Base-by-base conservation (phyloP, 2,329 filamentous ascomycete genomes). In the Teratosphaeria pseudoeucalypti region DNA sequence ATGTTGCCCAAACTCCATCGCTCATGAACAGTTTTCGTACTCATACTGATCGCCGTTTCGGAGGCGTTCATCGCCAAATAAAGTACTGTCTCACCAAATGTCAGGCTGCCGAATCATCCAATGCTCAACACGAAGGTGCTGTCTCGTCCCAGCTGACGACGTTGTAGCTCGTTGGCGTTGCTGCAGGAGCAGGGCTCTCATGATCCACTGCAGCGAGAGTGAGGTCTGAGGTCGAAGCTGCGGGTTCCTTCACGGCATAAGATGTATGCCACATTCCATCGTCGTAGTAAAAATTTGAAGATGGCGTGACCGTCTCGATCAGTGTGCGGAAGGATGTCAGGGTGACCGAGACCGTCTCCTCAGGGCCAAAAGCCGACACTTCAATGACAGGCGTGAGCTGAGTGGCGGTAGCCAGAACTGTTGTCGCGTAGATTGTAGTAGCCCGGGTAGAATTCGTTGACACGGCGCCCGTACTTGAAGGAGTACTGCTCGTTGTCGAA, bases 261-360 rank as follows among this genome's bases (percentile, higher is more conserved):
- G 61, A 67, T 6, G 76, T 78, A 61, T 78, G 75, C 75, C 76
- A 78, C 65, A 75, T 64, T n/a, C 76, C 76, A 57, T 76, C 66
- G 59, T 78, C 76, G 59, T 78, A 78, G 67, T 74, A 77, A 37
- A 63, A 57, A 6, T 66, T 66, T 29, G 68, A 56, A 10, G 62
- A 62, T 32, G 64, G 57, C 4, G 63, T 62, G 12, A 64, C 58
- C 2, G 62, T 61, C 3, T 58, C 57, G 3, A 62, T 63, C 9
- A 62, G 43, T n/a, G 55, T 52, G 37, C 54, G 52, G 34, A 57
- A 56, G 14, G 55, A 56, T 4, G 54, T 54, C 43, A 43, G 19
- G 39, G 39, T 57, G 19, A 27, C 47, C 12, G 55, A 19, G 39
- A 27, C 49, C 4, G 55, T 49, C 12, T 49, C 53, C 10, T 54